phyloP scores from a whole-genome alignment of 192 early-diverging fungal species.

The Paraglomus brasilianum region DNA sequence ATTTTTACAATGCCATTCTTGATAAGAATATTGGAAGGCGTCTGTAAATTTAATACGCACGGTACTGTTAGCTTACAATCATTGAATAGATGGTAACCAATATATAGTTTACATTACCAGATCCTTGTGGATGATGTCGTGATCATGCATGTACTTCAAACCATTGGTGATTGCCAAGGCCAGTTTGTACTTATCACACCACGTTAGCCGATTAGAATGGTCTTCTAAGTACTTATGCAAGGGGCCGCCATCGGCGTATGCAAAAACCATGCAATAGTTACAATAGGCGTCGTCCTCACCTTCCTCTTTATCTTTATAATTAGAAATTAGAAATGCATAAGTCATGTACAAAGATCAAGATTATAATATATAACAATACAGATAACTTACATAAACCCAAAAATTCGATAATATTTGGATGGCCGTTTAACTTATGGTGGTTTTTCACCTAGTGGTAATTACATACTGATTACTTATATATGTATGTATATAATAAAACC shows the following conservation, averaged over 20 bases:
- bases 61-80: background rate
- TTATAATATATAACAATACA: too few relatives aligned
- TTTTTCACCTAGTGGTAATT: too few relatives aligned
- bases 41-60: background rate
- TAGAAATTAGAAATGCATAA: too few relatives aligned
- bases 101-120: constrained; percentile 1
- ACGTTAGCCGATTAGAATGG: background rate
- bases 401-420: too few relatives aligned
- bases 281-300: too few relatives aligned
- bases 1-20: constrained; percentile 11
- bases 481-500: too few relatives aligned
- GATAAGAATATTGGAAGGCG: constrained; percentile 1
- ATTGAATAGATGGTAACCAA: too few relatives aligned
- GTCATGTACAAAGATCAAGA: too few relatives aligned
- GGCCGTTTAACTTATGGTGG: too few relatives aligned
- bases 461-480: too few relatives aligned
- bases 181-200: constrained; percentile 19
- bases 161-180: constrained; percentile 7
- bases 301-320: too few relatives aligned
- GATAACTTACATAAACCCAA: too few relatives aligned
- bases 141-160: constrained; percentile 3
- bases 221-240: constrained; percentile 6
- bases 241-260: background rate
- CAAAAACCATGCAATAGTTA: constrained; percentile 14
- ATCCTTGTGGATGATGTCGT: background rate